Evolutionary conservation across 768 basidiomycete genomes (phyloP).

Genomic region (Leccinum incarnatum): DNA sequence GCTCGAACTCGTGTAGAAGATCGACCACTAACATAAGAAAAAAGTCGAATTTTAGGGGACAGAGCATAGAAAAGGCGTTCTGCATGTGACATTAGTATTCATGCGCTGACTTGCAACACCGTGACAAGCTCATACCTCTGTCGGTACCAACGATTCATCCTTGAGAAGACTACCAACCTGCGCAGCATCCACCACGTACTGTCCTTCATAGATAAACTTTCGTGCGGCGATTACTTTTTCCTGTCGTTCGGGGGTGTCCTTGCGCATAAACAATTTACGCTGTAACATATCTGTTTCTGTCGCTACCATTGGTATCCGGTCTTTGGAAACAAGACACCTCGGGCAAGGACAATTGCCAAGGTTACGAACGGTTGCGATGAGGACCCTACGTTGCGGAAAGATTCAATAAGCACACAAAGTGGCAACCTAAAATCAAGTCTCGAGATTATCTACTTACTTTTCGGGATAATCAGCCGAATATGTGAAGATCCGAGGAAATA

Average conservation of each 20-base stretch:
- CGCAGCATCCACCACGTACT: no score
- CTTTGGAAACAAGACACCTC: background rate
- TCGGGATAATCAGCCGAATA: no score
- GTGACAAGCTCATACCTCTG: background rate
- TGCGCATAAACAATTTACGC: no score
- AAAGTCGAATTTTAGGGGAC: background rate
- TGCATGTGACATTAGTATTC: background rate
- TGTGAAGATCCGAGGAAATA: no score
- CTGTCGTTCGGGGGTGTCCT: no score
- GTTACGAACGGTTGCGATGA: background rate
- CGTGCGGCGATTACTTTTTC: no score
- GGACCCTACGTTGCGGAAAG: background rate
- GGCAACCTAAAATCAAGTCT: no score
- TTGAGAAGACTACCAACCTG: background rate
- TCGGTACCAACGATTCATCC: background rate
- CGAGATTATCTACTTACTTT: no score
- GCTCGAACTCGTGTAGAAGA: no score
- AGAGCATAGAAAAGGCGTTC: background rate
- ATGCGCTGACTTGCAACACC: background rate
- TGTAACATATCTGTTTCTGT: background rate
- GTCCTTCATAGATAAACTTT: no score
- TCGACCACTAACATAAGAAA: background rate
- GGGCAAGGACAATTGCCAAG: background rate
- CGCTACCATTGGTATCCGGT: background rate
- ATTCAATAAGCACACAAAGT: no score